Evolutionary conservation across 345 rosid species (phyloP).

Genomic region (Odontarrhena argentea): DNA sequence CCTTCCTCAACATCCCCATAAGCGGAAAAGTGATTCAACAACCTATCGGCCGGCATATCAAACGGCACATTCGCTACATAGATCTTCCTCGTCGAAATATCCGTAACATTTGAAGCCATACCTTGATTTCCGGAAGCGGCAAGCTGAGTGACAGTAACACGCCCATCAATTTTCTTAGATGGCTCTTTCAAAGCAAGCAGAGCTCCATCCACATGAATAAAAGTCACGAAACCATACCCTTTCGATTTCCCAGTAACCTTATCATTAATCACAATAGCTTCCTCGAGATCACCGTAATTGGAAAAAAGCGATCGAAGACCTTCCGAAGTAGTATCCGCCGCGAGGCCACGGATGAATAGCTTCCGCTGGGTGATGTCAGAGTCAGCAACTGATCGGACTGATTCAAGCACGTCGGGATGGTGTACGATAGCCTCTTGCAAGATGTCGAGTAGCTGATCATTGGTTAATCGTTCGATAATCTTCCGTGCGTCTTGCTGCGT

Average conservation of each 20-base stretch:
- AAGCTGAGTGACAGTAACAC: constrained; percentile 78
- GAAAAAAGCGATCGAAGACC: constrained; percentile 60
- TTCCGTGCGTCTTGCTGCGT: constrained; percentile 53
- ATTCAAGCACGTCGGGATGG: constrained; percentile 56
- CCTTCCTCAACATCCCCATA: constrained; percentile 89
- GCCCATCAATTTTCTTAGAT: constrained; percentile 71
- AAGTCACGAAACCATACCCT: constrained; percentile 78
- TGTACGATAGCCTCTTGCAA: constrained; percentile 50
- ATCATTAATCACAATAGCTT: constrained; percentile 69
- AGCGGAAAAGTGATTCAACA: constrained; percentile 52
- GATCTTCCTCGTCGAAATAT: constrained; percentile 68
- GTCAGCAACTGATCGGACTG: constrained; percentile 66
- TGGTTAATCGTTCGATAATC: constrained; percentile 57
- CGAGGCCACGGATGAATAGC: constrained; percentile 79
- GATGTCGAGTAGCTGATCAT: constrained; percentile 67
- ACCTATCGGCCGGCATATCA: constrained; percentile 65
- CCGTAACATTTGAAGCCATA: constrained; percentile 40
- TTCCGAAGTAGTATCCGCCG: constrained; percentile 78
- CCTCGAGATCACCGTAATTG: constrained; percentile 70
- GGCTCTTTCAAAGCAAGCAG: constrained; percentile 69
- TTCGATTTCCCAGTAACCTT: constrained; percentile 70
- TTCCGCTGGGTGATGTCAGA: constrained; percentile 67
- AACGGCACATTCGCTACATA: constrained; percentile 73
- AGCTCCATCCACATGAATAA: constrained; percentile 66
- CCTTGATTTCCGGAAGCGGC: constrained; percentile 70